Conservation (phyloP, 768 basidiomycete species). For the Lactarius tabidus region DNA sequence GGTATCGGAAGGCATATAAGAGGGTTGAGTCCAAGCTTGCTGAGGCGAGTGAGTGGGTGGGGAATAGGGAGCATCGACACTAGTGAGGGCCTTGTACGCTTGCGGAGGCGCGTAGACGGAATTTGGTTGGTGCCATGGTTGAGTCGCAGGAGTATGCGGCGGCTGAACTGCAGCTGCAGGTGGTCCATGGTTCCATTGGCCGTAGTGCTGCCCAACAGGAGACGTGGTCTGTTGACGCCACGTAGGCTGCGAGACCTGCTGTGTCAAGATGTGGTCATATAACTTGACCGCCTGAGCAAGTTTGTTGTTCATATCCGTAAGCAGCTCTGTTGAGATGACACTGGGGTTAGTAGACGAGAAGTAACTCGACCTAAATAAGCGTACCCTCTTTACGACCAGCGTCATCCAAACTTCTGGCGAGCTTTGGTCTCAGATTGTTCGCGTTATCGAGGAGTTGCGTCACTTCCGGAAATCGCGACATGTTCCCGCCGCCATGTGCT, state of each 20-base stretch:
- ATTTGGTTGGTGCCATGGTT: slow-evolving; percentile 9
- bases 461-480: slow-evolving; percentile 79
- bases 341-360: neutral
- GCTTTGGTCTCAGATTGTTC: slow-evolving; percentile 69
- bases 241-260: slow-evolving; percentile 70
- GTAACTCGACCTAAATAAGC: slow-evolving; percentile 27
- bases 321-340: slow-evolving; percentile 52
- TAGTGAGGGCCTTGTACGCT: slow-evolving; percentile 2
- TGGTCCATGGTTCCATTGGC: slow-evolving; percentile 16
- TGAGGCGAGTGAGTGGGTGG: slow-evolving; percentile 12
- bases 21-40: slow-evolving; percentile 17
- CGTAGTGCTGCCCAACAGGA: slow-evolving; percentile 10
- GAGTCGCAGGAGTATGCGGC: neutral
- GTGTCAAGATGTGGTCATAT: slow-evolving; percentile 84
- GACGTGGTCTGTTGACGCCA: slow-evolving; percentile 30
- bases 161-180: slow-evolving; percentile 4
- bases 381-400: slow-evolving; percentile 80
- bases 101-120: slow-evolving; percentile 14
- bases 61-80: neutral
- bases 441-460: slow-evolving; percentile 84
- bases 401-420: slow-evolving; percentile 82
- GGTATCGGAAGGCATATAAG: slow-evolving; percentile 4
- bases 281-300: slow-evolving; percentile 87
- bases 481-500: slow-evolving; percentile 69
- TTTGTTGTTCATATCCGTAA: slow-evolving; percentile 93